Evolutionary conservation across 495 filamentous ascomycete genomes (phyloP).

Genomic region (Penicillium desertorum): DNA sequence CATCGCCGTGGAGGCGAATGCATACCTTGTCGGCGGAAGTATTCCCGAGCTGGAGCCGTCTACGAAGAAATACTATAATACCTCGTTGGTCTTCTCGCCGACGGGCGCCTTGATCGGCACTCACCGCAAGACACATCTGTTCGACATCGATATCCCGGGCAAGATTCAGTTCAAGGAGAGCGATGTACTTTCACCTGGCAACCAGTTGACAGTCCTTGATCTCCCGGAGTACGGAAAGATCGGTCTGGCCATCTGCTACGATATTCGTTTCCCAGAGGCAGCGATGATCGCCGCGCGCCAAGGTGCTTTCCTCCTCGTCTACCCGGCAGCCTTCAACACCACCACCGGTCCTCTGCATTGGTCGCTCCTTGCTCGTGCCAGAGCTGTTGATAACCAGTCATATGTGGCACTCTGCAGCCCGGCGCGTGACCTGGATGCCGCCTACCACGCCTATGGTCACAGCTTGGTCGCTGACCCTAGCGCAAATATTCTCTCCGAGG

Average conservation of each 20-base stretch:
- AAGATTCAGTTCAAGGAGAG: conserved; percentile 89
- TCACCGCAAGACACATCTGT: conserved; percentile 95
- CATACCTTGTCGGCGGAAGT: conserved; percentile 86
- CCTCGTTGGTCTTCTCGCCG: conserved; percentile 78
- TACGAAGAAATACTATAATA: conserved; percentile 86
- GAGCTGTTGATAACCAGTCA: conserved; percentile 91
- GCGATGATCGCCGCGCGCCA: conserved; percentile 86
- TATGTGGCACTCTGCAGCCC: conserved; percentile 94
- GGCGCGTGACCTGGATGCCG: conserved; percentile 71
- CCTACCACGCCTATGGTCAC: conserved; percentile 91
- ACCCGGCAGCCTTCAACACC: conserved; percentile 93
- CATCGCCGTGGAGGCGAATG: conserved; percentile 71
- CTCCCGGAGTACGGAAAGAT: conserved; percentile 83
- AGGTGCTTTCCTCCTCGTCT: conserved; percentile 79
- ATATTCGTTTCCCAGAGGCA: conserved; percentile 93
- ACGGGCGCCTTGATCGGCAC: conserved; percentile 73
- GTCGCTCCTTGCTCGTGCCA: conserved; percentile 75
- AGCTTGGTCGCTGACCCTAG: conserved; percentile 88
- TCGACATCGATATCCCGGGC: conserved; percentile 97
- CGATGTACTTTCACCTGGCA: conserved; percentile 81
- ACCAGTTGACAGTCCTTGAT: conserved; percentile 77
- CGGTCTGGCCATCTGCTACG: conserved; percentile 92
- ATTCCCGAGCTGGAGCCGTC: conserved; percentile 74
- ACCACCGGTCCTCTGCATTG: conserved; percentile 93
- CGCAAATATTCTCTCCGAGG: conserved; percentile 71